Percentiles rank a stretch among this genome's conserved stretches.
Evolutionary conservation across 1,284 basidiomycete genomes (phyloP).

Genomic region (Irpex sp.): DNA sequence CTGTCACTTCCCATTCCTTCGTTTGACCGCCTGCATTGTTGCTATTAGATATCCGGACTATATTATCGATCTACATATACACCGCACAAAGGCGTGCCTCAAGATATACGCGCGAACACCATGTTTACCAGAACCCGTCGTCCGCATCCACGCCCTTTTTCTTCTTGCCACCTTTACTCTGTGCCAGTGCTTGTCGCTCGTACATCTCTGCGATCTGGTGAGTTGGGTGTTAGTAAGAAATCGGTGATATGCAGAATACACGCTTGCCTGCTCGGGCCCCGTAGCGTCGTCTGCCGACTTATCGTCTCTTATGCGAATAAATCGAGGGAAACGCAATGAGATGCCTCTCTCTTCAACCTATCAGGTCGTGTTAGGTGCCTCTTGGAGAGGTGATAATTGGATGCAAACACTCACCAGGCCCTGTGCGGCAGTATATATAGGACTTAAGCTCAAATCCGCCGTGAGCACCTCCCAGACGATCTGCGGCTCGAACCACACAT

Average conservation of each 20-base stretch:
- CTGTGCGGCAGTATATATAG: conserved; percentile 96
- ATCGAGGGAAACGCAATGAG: conserved; percentile 94
- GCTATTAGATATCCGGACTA: conserved; percentile 5
- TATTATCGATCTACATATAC: conserved; percentile 5
- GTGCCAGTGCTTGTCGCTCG: conserved; percentile 81
- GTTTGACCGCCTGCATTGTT: conserved; percentile 1
- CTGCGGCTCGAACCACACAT: conserved; percentile 93
- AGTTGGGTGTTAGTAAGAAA: conserved; percentile 17
- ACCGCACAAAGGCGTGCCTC: background rate
- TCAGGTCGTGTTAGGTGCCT: conserved; percentile 43
- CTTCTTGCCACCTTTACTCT: conserved; percentile 63
- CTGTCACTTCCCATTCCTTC: background rate
- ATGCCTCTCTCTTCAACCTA: conserved; percentile 88
- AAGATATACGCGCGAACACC: too few relatives aligned
- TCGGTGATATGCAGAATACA: background rate
- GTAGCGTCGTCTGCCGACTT: conserved; percentile 92
- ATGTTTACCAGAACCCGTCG: conserved; percentile 83
- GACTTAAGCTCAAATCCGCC: conserved; percentile 95
- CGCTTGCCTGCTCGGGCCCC: conserved; percentile 79
- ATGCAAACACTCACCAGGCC: conserved; percentile 70
- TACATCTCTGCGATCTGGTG: conserved; percentile 93
- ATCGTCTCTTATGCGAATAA: conserved; percentile 90
- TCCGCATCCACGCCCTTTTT: conserved; percentile 68
- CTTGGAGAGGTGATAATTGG: background rate
- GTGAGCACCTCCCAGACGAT: conserved; percentile 98